Evolutionary conservation across 2,329 filamentous ascomycete species (phyloP).

Genomic region (Triangularia verruculosa): DNA sequence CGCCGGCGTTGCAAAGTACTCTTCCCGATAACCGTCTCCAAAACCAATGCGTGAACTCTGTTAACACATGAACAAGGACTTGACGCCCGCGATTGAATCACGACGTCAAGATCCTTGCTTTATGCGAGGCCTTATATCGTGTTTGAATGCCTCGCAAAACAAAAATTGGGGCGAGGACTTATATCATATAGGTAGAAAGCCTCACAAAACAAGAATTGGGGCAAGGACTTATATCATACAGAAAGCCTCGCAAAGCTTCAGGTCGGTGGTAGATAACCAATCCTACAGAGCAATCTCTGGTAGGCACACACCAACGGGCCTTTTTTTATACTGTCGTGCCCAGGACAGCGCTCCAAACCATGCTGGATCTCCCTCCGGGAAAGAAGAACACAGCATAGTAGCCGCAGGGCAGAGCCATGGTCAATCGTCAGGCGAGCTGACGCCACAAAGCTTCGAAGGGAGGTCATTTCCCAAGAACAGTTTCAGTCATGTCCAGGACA

Average conservation of each 20-base stretch:
- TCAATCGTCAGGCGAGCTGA: background rate
- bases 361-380: background rate
- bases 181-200: too few relatives aligned
- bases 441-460: background rate
- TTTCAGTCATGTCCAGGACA: slow-evolving; percentile 7
- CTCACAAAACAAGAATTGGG: too few relatives aligned
- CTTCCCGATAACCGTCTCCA: background rate
- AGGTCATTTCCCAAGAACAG: background rate
- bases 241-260: too few relatives aligned
- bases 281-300: background rate
- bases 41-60: background rate
- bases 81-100: too few relatives aligned
- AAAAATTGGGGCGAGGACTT: too few relatives aligned
- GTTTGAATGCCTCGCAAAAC: background rate
- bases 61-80: background rate
- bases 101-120: too few relatives aligned
- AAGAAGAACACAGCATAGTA: background rate
- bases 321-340: background rate
- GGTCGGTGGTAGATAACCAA: background rate
- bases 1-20: background rate
- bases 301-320: background rate
- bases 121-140: background rate
- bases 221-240: too few relatives aligned
- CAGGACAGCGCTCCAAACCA: background rate
- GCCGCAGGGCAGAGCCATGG: background rate